Conservation (phyloP, 257 asterid species). For the Paulownia fortunei region DNA sequence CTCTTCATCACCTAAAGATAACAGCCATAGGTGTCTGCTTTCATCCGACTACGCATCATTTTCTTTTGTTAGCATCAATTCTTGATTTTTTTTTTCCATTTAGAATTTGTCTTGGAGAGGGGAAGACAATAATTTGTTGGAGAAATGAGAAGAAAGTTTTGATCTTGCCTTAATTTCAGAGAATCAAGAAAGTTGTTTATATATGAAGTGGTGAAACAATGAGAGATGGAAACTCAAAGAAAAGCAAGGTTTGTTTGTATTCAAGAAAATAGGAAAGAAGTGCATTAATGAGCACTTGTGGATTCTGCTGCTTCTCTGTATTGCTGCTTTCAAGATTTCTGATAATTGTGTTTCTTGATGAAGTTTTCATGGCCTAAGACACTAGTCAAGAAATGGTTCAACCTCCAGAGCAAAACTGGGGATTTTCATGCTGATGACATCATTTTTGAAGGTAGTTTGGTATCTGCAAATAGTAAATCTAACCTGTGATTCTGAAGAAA, state of each 20-base stretch:
- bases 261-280: background rate
- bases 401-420: constrained; percentile 63
- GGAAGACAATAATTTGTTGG: constrained; percentile 9
- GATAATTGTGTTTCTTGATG: constrained; percentile 32
- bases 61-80: background rate
- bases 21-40: constrained; percentile 11
- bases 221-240: constrained; percentile 77
- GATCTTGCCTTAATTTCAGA: constrained; percentile 36
- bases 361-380: constrained; percentile 84
- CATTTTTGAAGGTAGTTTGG: constrained; percentile 51
- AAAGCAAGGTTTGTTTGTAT: constrained; percentile 68
- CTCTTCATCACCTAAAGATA: background rate
- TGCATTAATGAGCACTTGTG: constrained; percentile 30
- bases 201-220: constrained; percentile 66
- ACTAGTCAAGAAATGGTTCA: constrained; percentile 88
- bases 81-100: background rate
- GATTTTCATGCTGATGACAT: constrained; percentile 83
- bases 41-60: background rate
- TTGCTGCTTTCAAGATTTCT: constrained; percentile 15
- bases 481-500: constrained; percentile 9
- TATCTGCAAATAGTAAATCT: background rate
- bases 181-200: constrained; percentile 7
- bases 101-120: background rate
- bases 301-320: constrained; percentile 20
- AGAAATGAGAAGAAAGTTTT: constrained; percentile 35